Evolutionary conservation across 2,329 filamentous ascomycete genomes (phyloP).

Genomic region (Emericellopsis cladophorae): DNA sequence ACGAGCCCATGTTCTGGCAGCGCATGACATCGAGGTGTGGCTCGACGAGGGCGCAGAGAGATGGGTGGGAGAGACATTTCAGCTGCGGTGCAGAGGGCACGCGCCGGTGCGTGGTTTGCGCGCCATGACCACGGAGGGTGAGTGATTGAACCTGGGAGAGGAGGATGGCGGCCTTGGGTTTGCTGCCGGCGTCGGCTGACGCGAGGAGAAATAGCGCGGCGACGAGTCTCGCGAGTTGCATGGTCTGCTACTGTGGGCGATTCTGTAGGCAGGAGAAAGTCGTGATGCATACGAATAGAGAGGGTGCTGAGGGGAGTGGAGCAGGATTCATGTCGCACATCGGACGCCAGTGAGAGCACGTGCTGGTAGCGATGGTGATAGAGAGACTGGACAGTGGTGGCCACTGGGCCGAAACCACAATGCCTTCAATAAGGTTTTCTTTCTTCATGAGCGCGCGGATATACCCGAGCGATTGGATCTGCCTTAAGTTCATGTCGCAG

Average conservation of each 20-base stretch:
- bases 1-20: conserved; percentile 74
- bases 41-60: conserved; percentile 56
- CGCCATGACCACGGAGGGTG: conserved; percentile 54
- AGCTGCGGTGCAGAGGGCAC: conserved; percentile 67
- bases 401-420: too few relatives aligned
- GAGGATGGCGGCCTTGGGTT: conserved; percentile 32
- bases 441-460: too few relatives aligned
- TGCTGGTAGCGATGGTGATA: too few relatives aligned
- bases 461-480: too few relatives aligned
- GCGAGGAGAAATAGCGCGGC: conserved; percentile 4
- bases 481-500: too few relatives aligned
- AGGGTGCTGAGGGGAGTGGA: too few relatives aligned
- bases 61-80: conserved; percentile 55
- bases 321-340: too few relatives aligned
- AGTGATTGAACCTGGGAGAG: conserved; percentile 58
- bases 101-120: conserved; percentile 63
- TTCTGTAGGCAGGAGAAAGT: too few relatives aligned
- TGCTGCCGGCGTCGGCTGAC: conserved; percentile 6
- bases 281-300: too few relatives aligned
- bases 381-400: too few relatives aligned
- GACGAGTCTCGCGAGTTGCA: not conserved
- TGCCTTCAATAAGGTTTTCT: too few relatives aligned
- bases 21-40: conserved; percentile 63
- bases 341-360: too few relatives aligned
- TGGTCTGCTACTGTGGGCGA: not conserved